Conservation (phyloP, 2,329 filamentous ascomycete genomes). For the Diplocarpon rosae region DNA sequence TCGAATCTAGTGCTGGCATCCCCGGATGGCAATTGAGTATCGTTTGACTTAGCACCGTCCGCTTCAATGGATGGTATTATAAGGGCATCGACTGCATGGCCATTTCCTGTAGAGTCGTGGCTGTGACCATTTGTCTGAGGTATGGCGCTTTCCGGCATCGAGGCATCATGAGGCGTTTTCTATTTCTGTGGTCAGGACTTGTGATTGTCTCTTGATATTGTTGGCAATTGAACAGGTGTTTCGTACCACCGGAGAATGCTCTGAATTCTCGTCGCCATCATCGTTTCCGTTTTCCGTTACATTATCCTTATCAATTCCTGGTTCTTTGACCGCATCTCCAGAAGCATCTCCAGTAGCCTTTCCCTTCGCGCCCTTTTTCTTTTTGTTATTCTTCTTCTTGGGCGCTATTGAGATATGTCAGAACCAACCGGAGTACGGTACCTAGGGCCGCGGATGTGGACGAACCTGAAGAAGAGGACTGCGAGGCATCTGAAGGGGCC, state of each 20-base stretch:
- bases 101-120: constrained; percentile 19
- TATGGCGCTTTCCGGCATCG: constrained; percentile 16
- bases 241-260: constrained; percentile 25
- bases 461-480: constrained; percentile 24
- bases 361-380: constrained; percentile 37
- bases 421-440: constrained; percentile 5
- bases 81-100: constrained; percentile 12
- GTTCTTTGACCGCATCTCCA: constrained; percentile 26
- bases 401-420: constrained; percentile 28
- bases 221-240: constrained; percentile 25
- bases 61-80: constrained; percentile 5
- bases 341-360: constrained; percentile 31
- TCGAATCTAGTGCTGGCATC: constrained; percentile 35
- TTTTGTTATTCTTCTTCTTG: constrained; percentile 47
- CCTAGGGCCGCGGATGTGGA: constrained; percentile 3
- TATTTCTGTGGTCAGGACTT: constrained; percentile 20
- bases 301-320: constrained; percentile 27
- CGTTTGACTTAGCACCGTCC: constrained; percentile 6
- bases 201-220: constrained; percentile 5
- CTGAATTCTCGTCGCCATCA: constrained; percentile 33
- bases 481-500: constrained; percentile 22
- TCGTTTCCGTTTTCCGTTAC: constrained; percentile 31
- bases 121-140: constrained; percentile 23
- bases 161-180: constrained; percentile 23
- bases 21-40: constrained; percentile 16